These are phyloP conservation scores for Hypoxylon lenormandii DNA, from an alignment of 495 filamentous ascomycete genomes.

Conservation along the genomic window DNA sequence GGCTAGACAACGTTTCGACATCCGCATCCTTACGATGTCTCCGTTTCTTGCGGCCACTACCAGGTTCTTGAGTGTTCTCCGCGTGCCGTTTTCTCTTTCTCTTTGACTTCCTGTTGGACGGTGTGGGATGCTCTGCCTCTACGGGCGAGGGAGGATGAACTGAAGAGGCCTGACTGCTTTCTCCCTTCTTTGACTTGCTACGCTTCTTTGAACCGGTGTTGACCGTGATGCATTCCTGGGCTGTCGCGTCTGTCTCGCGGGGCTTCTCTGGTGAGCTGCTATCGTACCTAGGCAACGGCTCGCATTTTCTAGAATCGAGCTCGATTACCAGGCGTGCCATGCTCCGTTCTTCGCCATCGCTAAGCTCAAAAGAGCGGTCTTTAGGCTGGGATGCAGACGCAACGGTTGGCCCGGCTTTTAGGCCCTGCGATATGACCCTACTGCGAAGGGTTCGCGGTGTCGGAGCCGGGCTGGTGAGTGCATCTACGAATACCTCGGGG, in stretches of 20 bases:
- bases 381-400: conserved; percentile 17
- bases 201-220: conserved; percentile 28
- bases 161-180: conserved; percentile 17
- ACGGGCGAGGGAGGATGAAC: conserved; percentile 11
- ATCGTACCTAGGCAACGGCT: conserved; percentile 32
- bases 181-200: conserved; percentile 14
- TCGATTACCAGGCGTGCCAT: conserved; percentile 61
- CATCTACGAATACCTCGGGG: conserved; percentile 61
- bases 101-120: conserved; percentile 38
- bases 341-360: conserved; percentile 61
- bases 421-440: conserved; percentile 4
- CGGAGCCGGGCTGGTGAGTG: conserved; percentile 54
- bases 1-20: conserved; percentile 28
- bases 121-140: conserved; percentile 16
- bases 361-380: conserved; percentile 56
- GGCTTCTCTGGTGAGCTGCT: conserved; percentile 43
- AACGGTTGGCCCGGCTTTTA: background rate
- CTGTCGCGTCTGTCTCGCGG: background rate
- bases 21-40: conserved; percentile 32
- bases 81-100: conserved; percentile 47
- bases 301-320: conserved; percentile 54
- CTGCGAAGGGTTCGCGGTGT: conserved; percentile 28
- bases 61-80: conserved; percentile 31
- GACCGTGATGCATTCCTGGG: conserved; percentile 39
- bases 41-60: conserved; percentile 46